These are phyloP conservation scores for Fomitopsis pulvina DNA, from an alignment of 768 basidiomycete species.

Conservation along the genomic window DNA sequence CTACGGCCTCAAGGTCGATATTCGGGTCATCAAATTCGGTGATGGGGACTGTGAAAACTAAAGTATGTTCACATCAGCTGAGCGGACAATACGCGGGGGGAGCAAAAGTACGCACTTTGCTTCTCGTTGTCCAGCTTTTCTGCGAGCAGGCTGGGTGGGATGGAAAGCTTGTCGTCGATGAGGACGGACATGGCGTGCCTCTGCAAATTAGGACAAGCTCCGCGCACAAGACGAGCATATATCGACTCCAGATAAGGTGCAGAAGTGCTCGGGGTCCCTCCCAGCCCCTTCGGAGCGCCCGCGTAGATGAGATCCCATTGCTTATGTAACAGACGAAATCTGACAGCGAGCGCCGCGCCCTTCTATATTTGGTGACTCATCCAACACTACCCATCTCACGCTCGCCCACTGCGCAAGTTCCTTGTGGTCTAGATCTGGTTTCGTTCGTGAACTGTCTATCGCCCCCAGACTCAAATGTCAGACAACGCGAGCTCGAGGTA, in stretches of 20 bases:
- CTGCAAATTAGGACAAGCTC: background rate
- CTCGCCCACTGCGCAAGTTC: too few species aligned
- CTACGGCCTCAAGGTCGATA: conserved; percentile 23
- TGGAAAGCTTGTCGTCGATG: conserved; percentile 7
- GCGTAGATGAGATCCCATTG: background rate
- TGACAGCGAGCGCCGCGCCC: too few species aligned
- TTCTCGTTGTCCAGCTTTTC: conserved; percentile 18
- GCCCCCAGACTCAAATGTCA: too few species aligned
- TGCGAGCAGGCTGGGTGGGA: conserved; percentile 13
- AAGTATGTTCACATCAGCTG: background rate
- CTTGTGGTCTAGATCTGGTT: too few species aligned
- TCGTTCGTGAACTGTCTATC: too few species aligned
- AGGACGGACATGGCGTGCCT: conserved; percentile 5
- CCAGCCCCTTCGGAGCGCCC: background rate
- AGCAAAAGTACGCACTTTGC: conserved; percentile 7
- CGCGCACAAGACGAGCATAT: background rate
- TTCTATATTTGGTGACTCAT: too few species aligned
- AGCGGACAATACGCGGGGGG: background rate
- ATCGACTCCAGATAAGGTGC: background rate
- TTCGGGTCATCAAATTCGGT: conserved; percentile 29
- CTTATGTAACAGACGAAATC: background rate
- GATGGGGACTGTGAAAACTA: conserved; percentile 9
- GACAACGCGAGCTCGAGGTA: too few species aligned
- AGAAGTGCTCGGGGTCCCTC: background rate
- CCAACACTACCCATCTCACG: too few species aligned